These are phyloP conservation scores for Turritis glabra DNA, from an alignment of 345 rosid species.

Conservation along the genomic window DNA sequence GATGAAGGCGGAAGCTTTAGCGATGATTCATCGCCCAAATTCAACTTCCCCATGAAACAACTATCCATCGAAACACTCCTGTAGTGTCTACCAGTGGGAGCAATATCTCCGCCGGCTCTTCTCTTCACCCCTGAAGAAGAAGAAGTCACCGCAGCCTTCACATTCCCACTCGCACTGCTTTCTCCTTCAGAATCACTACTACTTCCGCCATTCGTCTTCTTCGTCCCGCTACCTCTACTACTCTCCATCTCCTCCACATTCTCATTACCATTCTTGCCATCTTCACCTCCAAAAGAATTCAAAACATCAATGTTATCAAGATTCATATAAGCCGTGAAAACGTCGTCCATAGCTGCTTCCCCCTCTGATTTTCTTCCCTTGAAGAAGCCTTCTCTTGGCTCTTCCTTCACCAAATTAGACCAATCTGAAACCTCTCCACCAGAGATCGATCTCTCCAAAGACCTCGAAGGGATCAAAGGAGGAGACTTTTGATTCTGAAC, in stretches of 20 bases:
- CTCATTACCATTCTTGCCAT: constrained; percentile 36
- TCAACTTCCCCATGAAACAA: constrained; percentile 52
- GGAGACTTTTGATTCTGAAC: constrained; percentile 48
- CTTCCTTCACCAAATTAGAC: constrained; percentile 54
- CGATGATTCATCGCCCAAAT: constrained; percentile 47
- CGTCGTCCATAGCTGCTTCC: constrained; percentile 58
- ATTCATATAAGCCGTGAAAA: constrained; percentile 65
- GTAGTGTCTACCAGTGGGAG: constrained; percentile 50
- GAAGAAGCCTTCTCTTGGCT: constrained; percentile 31
- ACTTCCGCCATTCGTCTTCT: constrained; percentile 52
- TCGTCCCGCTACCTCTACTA: constrained; percentile 66
- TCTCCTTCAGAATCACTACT: constrained; percentile 80
- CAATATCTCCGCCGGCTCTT: constrained; percentile 61
- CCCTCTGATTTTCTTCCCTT: constrained; percentile 48
- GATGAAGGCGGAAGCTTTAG: constrained; percentile 36
- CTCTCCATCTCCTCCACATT: constrained; percentile 45
- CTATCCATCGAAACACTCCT: constrained; percentile 85
- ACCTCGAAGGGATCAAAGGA: constrained; percentile 56
- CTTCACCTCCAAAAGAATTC: constrained; percentile 70
- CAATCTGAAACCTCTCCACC: constrained; percentile 48
- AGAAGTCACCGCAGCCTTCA: constrained; percentile 33
- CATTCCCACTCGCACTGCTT: constrained; percentile 48
- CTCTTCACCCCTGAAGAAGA: constrained; percentile 47
- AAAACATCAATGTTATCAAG: constrained; percentile 61
- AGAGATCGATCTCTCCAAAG: constrained; percentile 49